These are phyloP conservation scores for Sporothrix protearum DNA, from an alignment of 2,329 filamentous ascomycete genomes.

Conservation along the genomic window DNA sequence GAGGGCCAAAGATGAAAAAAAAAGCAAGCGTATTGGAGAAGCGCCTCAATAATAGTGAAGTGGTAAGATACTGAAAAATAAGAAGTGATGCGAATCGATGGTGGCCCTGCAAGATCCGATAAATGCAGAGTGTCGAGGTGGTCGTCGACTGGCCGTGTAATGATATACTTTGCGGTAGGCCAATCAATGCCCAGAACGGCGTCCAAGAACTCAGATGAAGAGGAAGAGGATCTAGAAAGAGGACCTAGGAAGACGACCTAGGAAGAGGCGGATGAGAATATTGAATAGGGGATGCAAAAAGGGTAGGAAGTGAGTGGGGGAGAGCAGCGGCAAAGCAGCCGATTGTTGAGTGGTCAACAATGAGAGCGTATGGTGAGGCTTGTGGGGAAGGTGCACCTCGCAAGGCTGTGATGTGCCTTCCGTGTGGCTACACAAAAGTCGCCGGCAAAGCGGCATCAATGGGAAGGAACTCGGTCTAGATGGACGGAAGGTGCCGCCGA, in stretches of 20 bases:
- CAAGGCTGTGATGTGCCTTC: neutral
- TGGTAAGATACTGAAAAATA: conserved; percentile 17
- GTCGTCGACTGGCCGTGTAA: neutral
- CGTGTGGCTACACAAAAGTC: neutral
- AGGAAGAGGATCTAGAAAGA: neutral
- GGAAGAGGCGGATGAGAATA: neutral
- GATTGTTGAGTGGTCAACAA: conserved; percentile 14
- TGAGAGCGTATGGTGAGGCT: neutral
- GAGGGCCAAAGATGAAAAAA: neutral
- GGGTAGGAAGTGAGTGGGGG: neutral
- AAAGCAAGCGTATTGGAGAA: neutral
- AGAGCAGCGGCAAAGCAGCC: neutral
- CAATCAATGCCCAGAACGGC: neutral
- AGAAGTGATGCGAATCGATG: neutral
- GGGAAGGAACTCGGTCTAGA: neutral
- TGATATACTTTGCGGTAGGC: neutral
- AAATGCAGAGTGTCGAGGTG: neutral
- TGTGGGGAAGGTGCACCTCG: neutral
- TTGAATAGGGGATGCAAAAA: neutral
- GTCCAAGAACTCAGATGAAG: neutral
- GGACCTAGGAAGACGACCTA: neutral
- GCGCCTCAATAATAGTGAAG: neutral
- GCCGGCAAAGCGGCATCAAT: neutral
- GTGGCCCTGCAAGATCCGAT: neutral
- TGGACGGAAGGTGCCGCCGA: conserved; percentile 10